Base-by-base conservation (phyloP, 768 basidiomycete species). In the Pulveroboletus sp. region DNA sequence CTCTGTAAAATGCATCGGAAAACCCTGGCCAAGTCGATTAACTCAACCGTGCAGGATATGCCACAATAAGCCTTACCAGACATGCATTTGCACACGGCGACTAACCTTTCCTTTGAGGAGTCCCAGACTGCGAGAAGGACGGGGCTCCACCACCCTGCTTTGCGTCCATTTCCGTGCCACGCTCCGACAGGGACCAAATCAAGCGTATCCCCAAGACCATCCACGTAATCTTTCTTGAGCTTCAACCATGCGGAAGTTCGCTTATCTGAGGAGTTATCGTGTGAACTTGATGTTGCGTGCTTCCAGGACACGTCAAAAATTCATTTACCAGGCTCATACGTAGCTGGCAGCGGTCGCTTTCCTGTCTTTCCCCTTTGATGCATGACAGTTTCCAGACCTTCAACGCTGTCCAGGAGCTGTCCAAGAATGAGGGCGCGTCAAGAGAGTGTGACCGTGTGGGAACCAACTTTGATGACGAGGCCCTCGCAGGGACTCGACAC, bases 121-220 rank as follows among this genome's bases (percentile, higher is more conserved):
- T 93, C 83, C 77, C 86, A 84, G 36, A 86, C 69, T 13, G 83
- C 91, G 39, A 94, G 75, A 6, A 96, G 73, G 57, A 95, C 80
- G 1, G 93, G 93, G 56, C 85, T 89, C 89, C 90, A 96, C 93
- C 93, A 95, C 41, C 80, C 77, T 14, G 83, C 84, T 70, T 95
- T 96, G 32, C 92, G 72, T 30, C 93, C 93, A 62, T 84, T 87
- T 41, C 92, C 93, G 70, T 92, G 82, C 89, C 90, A 94, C 39
- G 89, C 93, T 42, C 82, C 86, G 46, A 87, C 72, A 27, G 86
- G 86, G 28, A 86, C 77, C 47, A 86, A 68, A 61, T 87, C 87
- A 27, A 82, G 77, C 56, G 80, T 79, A 63, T 92, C 88, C n/a
- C 85, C 85, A 33, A 90, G 67, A 3, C 84, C 84, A 26, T 77